These are phyloP conservation scores for Kwoniella europaea DNA, from an alignment of 768 basidiomycete species.

Conservation along the genomic window DNA sequence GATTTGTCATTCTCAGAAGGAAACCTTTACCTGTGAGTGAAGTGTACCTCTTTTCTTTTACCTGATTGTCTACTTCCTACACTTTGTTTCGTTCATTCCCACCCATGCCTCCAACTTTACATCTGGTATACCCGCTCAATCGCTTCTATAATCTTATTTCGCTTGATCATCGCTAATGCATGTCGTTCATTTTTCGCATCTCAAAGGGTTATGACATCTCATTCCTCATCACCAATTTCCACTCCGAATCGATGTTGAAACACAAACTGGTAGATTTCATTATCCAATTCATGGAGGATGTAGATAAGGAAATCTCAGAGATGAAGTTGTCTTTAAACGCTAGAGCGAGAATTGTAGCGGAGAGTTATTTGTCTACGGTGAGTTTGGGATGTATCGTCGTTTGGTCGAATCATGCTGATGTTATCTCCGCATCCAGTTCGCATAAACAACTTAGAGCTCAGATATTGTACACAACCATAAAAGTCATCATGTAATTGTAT, in stretches of 20 bases:
- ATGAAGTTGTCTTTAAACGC: constrained; percentile 98
- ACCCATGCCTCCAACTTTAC: no score
- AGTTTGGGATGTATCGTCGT: constrained; percentile 54
- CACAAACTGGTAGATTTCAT: constrained; percentile 99
- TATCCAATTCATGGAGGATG: constrained; percentile 99
- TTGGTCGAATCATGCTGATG: background rate
- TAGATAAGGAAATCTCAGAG: constrained; percentile 98
- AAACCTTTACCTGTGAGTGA: constrained; percentile 80
- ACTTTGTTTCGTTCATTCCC: background rate
- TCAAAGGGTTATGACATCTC: constrained; percentile 99
- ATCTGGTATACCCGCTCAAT: no score
- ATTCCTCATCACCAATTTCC: constrained; percentile 94
- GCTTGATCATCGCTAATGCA: no score
- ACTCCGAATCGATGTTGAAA: constrained; percentile 97
- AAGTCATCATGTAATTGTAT: constrained; percentile 17
- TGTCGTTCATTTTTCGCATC: no score
- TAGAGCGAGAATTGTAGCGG: constrained; percentile 93
- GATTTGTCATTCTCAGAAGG: constrained; percentile 91
- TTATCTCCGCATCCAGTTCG: constrained; percentile 7
- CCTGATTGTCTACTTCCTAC: no score
- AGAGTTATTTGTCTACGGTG: constrained; percentile 91
- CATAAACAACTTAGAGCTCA: constrained; percentile 10
- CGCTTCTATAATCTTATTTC: no score
- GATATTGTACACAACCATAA: constrained; percentile 1
- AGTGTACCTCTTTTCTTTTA: no score